phyloP scores from a whole-genome alignment of 2,329 filamentous ascomycete genomes.

The Alternaria solani region DNA sequence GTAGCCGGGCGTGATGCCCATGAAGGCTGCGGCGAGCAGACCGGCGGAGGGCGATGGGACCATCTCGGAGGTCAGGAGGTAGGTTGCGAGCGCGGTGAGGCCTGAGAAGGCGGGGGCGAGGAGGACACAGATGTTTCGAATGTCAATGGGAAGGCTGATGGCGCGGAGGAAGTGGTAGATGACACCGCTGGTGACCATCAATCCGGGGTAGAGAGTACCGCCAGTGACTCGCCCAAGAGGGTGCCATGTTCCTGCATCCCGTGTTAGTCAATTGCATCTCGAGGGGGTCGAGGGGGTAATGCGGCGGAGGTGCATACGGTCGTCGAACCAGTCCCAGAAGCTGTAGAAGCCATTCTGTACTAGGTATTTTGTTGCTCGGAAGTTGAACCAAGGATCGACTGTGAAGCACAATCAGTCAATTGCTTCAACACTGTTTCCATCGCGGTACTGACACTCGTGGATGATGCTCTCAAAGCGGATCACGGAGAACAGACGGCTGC shows the following conservation, averaged over 20 bases:
- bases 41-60: conserved; percentile 93
- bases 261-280: conserved; percentile 25
- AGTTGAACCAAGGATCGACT: conserved; percentile 99
- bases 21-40: conserved; percentile 91
- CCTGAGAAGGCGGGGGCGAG: conserved; percentile 95
- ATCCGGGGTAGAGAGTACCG: conserved; percentile 95
- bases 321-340: conserved; percentile 99
- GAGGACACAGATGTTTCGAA: conserved; percentile 97
- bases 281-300: conserved; percentile 4
- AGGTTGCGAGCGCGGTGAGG: conserved; percentile 89
- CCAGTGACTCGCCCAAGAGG: conserved; percentile 97
- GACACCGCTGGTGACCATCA: conserved; percentile 98
- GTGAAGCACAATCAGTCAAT: conserved; percentile 40
- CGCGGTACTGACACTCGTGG: conserved; percentile 84
- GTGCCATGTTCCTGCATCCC: conserved; percentile 83
- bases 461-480: conserved; percentile 99
- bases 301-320: conserved; percentile 67
- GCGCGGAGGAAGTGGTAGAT: conserved; percentile 95
- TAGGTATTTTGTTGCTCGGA: conserved; percentile 96
- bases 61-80: conserved; percentile 97
- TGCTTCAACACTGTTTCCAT: conserved; percentile 7
- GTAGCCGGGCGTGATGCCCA: conserved; percentile 97
- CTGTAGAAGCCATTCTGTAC: conserved; percentile 97
- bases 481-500: conserved; percentile 96
- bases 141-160: conserved; percentile 92